Evolutionary conservation across 805 yeast genomes (phyloP), one percentile per base, ranked within the genome.

Genomic region (Kuraishia floccosa): DNA sequence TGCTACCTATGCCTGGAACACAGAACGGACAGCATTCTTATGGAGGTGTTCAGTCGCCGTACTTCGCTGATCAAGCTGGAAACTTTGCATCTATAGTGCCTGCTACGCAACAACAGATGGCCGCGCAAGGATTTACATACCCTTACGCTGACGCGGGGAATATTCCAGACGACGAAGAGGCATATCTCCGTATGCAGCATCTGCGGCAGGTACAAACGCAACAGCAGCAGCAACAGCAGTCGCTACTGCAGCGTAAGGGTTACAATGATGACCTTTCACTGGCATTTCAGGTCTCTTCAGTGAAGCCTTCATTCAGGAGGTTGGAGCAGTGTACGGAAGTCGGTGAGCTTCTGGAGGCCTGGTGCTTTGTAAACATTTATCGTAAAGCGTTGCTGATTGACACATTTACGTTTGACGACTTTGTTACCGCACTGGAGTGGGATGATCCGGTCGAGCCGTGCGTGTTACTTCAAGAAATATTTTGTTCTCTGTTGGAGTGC

Each of bases 391-490:
- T 84, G 20, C 47, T 65, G 4, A 53, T 85, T n/a, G 85, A 78
- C 43, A 68, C 79, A 0, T 76, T 82, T 42, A 76, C 89, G 0
- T 82, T 80, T 55, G 95, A 84, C 53, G 93, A 79, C 40, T 81
- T 71, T 43, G 47, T 78, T 6, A 69, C 71, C 33, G 76, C 72
- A 8, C 48, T 78, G 54, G 56, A 58, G 24, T 59, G 76, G 68
- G 56, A 58, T 18, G 58, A 60, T 23, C 52, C 55, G 3, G 52
- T 54, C 4, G 61, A 64, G 2, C 51, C 70, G 24, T 72, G 81
- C 41, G 60, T 55, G 8, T 47, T 79, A 22, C 46, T 82, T 20
- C 69, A 73, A 40, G 89, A 78, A 49, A 63, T 83, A 5, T 80
- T 76, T 57, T 76, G 87, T 50, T 66, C 78, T 3, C 53, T 76